Evolutionary conservation across 768 basidiomycete genomes (phyloP).

Genomic region (Hygrocybe punicea): DNA sequence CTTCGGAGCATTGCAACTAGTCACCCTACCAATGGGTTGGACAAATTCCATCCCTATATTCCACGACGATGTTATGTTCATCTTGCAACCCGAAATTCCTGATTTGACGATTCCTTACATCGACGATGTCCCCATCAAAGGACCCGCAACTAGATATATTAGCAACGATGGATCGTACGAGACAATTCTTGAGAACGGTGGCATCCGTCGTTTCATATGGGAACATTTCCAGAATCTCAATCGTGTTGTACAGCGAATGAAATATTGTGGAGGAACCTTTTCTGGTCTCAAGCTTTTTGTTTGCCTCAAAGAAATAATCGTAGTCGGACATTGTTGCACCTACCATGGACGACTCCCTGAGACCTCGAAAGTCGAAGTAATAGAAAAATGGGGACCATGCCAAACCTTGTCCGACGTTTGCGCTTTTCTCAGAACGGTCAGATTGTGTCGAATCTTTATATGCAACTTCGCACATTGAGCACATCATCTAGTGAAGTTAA

Average conservation of each 20-base stretch:
- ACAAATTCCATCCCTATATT: background rate
- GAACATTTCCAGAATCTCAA: no score
- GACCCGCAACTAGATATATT: conserved; percentile 32
- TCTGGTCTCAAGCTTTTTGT: conserved; percentile 36
- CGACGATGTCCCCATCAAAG: conserved; percentile 13
- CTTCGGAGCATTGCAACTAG: conserved; percentile 25
- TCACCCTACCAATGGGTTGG: conserved; percentile 35
- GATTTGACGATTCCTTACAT: background rate
- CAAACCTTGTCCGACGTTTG: no score
- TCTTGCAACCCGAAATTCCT: conserved; percentile 32
- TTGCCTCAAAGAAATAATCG: conserved; percentile 20
- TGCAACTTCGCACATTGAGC: conserved; percentile 23
- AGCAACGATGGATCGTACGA: conserved; percentile 28
- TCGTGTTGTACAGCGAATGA: no score
- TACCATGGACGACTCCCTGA: conserved; percentile 29
- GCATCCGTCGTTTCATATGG: background rate
- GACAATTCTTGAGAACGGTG: conserved; percentile 34
- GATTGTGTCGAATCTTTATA: background rate
- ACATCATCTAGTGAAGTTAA: conserved; percentile 31
- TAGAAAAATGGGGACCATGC: conserved; percentile 25
- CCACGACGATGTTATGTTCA: conserved; percentile 14
- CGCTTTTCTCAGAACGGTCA: no score
- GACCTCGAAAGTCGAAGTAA: conserved; percentile 9
- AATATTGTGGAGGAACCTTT: conserved; percentile 36
- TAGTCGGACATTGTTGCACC: conserved; percentile 41